phyloP scores from a whole-genome alignment of 257 asterid genomes.

The Lavandula angustifolia region DNA sequence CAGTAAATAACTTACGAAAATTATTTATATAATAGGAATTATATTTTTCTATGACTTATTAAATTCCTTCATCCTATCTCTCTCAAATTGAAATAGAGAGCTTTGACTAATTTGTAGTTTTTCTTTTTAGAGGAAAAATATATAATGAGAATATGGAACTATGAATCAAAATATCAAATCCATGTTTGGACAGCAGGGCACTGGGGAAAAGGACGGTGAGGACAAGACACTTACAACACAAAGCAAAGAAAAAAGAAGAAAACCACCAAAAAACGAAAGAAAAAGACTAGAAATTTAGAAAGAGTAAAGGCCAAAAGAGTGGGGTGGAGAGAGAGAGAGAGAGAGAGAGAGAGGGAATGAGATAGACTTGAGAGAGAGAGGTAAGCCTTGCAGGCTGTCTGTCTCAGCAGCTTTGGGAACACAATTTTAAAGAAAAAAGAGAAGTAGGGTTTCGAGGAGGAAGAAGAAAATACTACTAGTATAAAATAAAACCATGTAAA shows the following conservation, averaged over 20 bases:
- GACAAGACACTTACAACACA: conserved; percentile 62
- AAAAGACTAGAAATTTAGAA: neutral
- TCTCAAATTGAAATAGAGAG: no score
- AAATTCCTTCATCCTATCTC: no score
- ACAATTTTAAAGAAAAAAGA: conserved; percentile 34
- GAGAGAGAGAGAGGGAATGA: neutral
- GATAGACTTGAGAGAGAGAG: conserved; percentile 17
- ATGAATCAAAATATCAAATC: conserved; percentile 20
- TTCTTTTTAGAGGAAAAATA: neutral
- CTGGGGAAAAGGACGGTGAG: conserved; percentile 43
- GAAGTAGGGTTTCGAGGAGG: conserved; percentile 32
- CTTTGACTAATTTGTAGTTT: neutral
- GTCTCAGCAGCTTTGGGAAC: conserved; percentile 50
- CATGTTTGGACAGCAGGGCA: conserved; percentile 33
- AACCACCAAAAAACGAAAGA: neutral
- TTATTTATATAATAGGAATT: no score
- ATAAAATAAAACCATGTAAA: conserved; percentile 12
- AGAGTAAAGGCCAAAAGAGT: conserved; percentile 12
- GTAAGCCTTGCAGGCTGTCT: conserved; percentile 39
- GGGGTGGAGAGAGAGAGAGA: conserved; percentile 10
- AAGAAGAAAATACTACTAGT: conserved; percentile 2
- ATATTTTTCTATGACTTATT: no score
- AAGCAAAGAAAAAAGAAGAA: neutral
- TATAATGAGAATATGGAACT: neutral
- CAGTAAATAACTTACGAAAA: no score